phyloP scores from a whole-genome alignment of 106 monocot species.

The Platanthera zijinensis region DNA sequence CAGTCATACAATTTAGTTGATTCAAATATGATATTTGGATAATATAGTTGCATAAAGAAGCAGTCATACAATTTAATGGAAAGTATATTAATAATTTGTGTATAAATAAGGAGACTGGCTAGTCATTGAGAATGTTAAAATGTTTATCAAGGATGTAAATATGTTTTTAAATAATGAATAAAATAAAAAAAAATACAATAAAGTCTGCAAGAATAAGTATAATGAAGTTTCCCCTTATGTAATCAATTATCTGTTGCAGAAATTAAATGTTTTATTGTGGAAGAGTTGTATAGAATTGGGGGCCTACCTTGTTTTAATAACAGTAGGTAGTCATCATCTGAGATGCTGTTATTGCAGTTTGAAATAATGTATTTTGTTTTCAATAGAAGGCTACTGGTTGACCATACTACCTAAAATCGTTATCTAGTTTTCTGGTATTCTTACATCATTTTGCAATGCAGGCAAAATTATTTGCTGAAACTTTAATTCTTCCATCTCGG shows the following conservation, averaged over 20 bases:
- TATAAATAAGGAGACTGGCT: not conserved
- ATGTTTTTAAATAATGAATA: not conserved
- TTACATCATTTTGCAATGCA: conserved; percentile 13
- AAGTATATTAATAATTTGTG: not conserved
- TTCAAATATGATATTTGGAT: not conserved
- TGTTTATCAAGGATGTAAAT: not conserved
- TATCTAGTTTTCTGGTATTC: not conserved
- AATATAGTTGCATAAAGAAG: not conserved
- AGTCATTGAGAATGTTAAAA: not conserved
- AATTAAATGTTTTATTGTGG: not conserved
- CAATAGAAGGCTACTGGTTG: not conserved
- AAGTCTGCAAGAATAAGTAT: not conserved
- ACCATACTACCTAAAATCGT: not conserved
- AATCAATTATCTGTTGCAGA: not conserved
- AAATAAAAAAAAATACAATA: not conserved
- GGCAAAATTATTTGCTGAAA: conserved; percentile 86
- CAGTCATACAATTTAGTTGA: not conserved
- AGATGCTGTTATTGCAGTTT: not conserved
- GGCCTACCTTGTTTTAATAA: not conserved
- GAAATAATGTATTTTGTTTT: not conserved
- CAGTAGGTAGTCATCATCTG: not conserved
- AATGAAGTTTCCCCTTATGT: not conserved
- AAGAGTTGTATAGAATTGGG: not conserved
- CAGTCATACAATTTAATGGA: not conserved
- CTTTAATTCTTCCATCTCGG: conserved; percentile 52